A percentile compares a stretch with the other conserved stretches of the same genome.
These are phyloP conservation scores for Kodamaea kaohsiungensis DNA, from an alignment of 805 yeast species.

Conservation along the genomic window DNA sequence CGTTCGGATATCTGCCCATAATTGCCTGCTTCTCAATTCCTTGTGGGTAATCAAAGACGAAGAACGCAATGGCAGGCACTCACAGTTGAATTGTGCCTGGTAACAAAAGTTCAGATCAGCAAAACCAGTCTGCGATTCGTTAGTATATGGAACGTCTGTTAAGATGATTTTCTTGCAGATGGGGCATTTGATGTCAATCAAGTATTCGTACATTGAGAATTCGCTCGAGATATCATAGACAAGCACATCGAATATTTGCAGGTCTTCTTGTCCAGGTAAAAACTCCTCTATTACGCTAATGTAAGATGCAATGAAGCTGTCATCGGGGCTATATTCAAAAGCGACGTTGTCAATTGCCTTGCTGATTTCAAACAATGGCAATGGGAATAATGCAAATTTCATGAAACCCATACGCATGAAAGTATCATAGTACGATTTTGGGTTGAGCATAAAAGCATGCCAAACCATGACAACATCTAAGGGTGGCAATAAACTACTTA, in stretches of 20 bases:
- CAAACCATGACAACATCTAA: constrained; percentile 26
- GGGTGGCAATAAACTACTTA: constrained; percentile 15
- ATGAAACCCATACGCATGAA: constrained; percentile 16
- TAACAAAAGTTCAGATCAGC: constrained; percentile 13
- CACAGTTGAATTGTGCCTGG: neutral
- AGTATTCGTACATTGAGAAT: constrained; percentile 8
- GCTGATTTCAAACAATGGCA: constrained; percentile 17
- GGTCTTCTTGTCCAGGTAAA: neutral
- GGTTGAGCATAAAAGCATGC: constrained; percentile 23
- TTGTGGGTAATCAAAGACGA: constrained; percentile 18
- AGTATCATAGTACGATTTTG: constrained; percentile 17
- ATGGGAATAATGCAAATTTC: constrained; percentile 17
- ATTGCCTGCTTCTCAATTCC: constrained; percentile 20
- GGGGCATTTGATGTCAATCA: constrained; percentile 16
- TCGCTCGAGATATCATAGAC: neutral
- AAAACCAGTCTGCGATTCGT: constrained; percentile 14
- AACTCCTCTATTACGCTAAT: neutral
- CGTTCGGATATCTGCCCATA: constrained; percentile 15
- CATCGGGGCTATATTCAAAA: constrained; percentile 14
- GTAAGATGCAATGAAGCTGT: neutral
- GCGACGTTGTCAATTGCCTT: constrained; percentile 14
- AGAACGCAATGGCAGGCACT: neutral
- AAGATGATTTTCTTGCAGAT: constrained; percentile 13
- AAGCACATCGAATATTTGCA: neutral
- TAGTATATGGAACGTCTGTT: constrained; percentile 13